phyloP scores from a whole-genome alignment of 768 basidiomycete species.

The Calocera viscosa region DNA sequence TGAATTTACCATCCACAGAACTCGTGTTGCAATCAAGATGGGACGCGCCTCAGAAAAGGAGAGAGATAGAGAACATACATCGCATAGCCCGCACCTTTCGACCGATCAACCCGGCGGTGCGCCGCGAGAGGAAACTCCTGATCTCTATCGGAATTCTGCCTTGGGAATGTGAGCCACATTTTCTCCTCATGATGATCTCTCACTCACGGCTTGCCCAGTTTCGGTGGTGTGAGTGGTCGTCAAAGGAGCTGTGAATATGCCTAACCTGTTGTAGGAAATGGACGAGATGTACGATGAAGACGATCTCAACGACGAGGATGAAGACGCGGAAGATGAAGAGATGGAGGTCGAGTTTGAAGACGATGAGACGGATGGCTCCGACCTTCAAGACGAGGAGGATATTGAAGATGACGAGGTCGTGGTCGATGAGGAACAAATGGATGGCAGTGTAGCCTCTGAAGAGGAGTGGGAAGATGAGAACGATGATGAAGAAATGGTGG shows the following conservation, averaged over 20 bases:
- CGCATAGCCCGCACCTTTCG: conserved; percentile 38
- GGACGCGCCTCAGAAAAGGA: conserved; percentile 59
- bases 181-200: not conserved
- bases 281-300: conserved; percentile 54
- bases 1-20: conserved; percentile 34
- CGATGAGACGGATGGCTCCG: conserved; percentile 64
- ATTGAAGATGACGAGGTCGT: conserved; percentile 36
- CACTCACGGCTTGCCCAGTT: conserved; percentile 29
- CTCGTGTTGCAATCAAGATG: conserved; percentile 98
- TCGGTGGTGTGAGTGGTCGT: conserved; percentile 56
- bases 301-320: conserved; percentile 59
- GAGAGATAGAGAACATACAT: conserved; percentile 44
- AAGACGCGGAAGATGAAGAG: conserved; percentile 50
- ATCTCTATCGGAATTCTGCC: conserved; percentile 91
- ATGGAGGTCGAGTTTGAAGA: conserved; percentile 82
- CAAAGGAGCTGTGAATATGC: not conserved
- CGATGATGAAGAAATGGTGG: conserved; percentile 39
- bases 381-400: conserved; percentile 39
- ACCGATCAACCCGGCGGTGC: conserved; percentile 45
- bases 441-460: conserved; percentile 44
- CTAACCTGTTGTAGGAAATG: conserved; percentile 50
- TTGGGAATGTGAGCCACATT: conserved; percentile 67
- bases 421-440: conserved; percentile 31
- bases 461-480: conserved; percentile 50
- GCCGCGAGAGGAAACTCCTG: conserved; percentile 70